phyloP scores from a whole-genome alignment of 2,329 filamentous ascomycete genomes.

The Arthrobotrys sphaeroides region DNA sequence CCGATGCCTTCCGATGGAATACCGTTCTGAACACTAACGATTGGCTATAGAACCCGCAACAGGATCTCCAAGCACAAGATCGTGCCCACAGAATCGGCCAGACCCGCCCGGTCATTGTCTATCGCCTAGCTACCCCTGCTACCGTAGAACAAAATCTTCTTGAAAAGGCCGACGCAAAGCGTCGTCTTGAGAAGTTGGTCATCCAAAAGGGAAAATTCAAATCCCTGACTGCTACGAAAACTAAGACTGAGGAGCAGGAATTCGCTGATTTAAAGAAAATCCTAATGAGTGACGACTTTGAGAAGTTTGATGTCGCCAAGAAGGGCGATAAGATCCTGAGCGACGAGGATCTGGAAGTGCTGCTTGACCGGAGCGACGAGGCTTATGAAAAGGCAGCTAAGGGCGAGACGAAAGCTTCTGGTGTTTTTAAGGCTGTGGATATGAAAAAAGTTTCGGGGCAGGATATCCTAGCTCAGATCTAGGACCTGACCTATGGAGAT shows the following conservation, averaged over 20 bases:
- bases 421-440: slow-evolving; percentile 50
- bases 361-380: slow-evolving; percentile 78
- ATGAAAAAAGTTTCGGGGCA: slow-evolving; percentile 45
- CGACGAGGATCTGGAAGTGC: slow-evolving; percentile 76
- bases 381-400: slow-evolving; percentile 64
- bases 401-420: slow-evolving; percentile 48
- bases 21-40: slow-evolving; percentile 22
- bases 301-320: slow-evolving; percentile 69
- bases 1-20: too few relatives aligned
- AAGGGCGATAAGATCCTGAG: slow-evolving; percentile 75
- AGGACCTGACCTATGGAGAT: background rate
- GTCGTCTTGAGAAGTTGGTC: slow-evolving; percentile 89
- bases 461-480: slow-evolving; percentile 50
- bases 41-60: slow-evolving; percentile 90
- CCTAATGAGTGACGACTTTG: slow-evolving; percentile 77
- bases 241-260: slow-evolving; percentile 68
- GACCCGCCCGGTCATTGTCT: slow-evolving; percentile 88
- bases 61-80: slow-evolving; percentile 95
- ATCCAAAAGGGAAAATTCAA: slow-evolving; percentile 92
- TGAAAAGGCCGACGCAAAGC: slow-evolving; percentile 88
- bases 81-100: slow-evolving; percentile 95
- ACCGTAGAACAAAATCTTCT: slow-evolving; percentile 91
- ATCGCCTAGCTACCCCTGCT: slow-evolving; percentile 88
- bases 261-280: slow-evolving; percentile 66
- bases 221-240: slow-evolving; percentile 66